Conservation (phyloP, 2,329 filamentous ascomycete species). For the Fusarium armeniacum region DNA sequence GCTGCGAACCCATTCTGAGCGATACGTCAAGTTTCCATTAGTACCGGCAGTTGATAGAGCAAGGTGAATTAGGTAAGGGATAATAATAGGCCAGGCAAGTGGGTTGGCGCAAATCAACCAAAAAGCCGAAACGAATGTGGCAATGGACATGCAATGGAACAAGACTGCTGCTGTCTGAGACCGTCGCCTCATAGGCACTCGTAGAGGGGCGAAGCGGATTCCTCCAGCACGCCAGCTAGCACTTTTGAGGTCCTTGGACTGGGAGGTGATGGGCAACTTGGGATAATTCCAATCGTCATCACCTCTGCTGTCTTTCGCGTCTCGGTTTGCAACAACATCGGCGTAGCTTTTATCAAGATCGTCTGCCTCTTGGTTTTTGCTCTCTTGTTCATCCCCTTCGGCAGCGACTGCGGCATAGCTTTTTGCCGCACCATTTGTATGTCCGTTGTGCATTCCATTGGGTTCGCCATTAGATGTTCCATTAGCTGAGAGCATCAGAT, state of each 20-base stretch:
- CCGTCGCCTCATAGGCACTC: constrained; percentile 77
- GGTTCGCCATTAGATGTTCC: constrained; percentile 23
- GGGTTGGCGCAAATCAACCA: constrained; percentile 94
- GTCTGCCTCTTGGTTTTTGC: constrained; percentile 7
- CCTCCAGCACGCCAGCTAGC: constrained; percentile 60
- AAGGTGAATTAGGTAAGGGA: constrained; percentile 86
- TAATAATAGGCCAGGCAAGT: constrained; percentile 84
- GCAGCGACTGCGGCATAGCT: constrained; percentile 31
- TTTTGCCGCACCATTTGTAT: constrained; percentile 9
- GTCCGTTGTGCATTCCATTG: constrained; percentile 11
- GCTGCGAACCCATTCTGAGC: constrained; percentile 80
- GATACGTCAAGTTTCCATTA: constrained; percentile 80
- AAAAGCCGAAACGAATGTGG: constrained; percentile 81
- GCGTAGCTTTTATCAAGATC: constrained; percentile 43
- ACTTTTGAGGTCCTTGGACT: constrained; percentile 44
- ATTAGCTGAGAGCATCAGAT: constrained; percentile 32
- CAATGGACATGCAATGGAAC: constrained; percentile 78
- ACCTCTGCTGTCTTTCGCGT: constrained; percentile 23
- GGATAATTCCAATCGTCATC: constrained; percentile 48
- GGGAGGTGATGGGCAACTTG: constrained; percentile 43
- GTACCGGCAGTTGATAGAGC: constrained; percentile 83
- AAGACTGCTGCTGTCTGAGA: constrained; percentile 84
- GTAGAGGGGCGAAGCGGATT: constrained; percentile 87
- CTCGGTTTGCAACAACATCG: constrained; percentile 32
- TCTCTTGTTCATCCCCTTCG: constrained; percentile 18